These are phyloP conservation scores for Mercurialis annua DNA, from an alignment of 345 rosid species.

Conservation along the genomic window DNA sequence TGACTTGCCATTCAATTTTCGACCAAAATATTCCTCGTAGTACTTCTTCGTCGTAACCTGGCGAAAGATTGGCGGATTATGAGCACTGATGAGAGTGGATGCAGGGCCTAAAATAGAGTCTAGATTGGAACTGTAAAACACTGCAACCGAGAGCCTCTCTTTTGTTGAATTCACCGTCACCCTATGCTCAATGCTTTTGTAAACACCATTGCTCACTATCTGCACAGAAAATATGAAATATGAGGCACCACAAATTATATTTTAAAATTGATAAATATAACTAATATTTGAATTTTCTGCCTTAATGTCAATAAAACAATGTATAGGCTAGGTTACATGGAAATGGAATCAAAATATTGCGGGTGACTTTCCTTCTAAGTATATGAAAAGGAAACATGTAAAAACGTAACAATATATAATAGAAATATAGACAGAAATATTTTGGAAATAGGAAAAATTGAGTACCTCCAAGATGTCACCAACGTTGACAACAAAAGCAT, in stretches of 20 bases:
- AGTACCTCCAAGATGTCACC: constrained; percentile 26
- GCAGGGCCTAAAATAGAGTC: constrained; percentile 26
- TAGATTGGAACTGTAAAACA: constrained; percentile 24
- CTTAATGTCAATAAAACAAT: too few relatives aligned
- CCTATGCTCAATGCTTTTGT: constrained; percentile 26
- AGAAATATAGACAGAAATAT: too few relatives aligned
- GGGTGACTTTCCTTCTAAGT: too few relatives aligned
- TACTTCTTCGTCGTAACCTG: constrained; percentile 20
- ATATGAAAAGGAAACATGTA: too few relatives aligned
- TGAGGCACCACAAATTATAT: too few relatives aligned
- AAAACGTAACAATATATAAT: too few relatives aligned
- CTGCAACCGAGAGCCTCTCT: constrained; percentile 25
- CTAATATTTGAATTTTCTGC: too few relatives aligned
- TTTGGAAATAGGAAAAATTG: background rate
- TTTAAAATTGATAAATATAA: too few relatives aligned
- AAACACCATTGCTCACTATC: constrained; percentile 30
- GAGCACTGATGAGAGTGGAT: constrained; percentile 12
- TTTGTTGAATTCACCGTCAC: constrained; percentile 22
- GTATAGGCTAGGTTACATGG: too few relatives aligned
- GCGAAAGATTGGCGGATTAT: constrained; percentile 14
- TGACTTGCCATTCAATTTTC: constrained; percentile 29
- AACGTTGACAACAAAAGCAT: constrained; percentile 28
- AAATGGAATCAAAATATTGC: too few relatives aligned
- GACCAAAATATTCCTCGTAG: constrained; percentile 24
- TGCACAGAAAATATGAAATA: constrained; percentile 13